These are phyloP conservation scores for Macrophomina tecta DNA, from an alignment of 2,329 filamentous ascomycete species.

Conservation along the genomic window DNA sequence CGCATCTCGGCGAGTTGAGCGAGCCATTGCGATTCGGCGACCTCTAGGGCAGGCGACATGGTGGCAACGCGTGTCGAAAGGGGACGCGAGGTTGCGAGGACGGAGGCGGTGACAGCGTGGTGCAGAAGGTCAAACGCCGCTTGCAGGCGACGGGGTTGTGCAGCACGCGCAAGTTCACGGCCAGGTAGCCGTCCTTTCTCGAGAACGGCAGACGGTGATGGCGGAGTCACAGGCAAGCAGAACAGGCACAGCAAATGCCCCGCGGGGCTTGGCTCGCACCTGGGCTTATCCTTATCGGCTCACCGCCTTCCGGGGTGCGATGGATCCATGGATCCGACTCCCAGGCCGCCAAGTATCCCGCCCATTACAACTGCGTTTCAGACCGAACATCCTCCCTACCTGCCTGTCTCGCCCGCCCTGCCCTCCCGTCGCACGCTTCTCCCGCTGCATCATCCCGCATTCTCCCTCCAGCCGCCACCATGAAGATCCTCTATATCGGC, in stretches of 20 bases:
- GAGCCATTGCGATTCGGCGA: slow-evolving; percentile 74
- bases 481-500: slow-evolving; percentile 89
- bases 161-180: background rate
- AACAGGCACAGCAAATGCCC: background rate
- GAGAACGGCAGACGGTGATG: background rate
- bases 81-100: background rate
- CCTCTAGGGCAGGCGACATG: slow-evolving; percentile 49
- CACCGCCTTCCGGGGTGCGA: slow-evolving; percentile 15
- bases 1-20: slow-evolving; percentile 86
- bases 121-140: background rate
- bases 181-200: background rate
- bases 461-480: slow-evolving; percentile 51
- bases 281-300: background rate
- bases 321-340: slow-evolving; percentile 1
- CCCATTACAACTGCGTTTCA: slow-evolving; percentile 24
- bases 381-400: slow-evolving; percentile 24
- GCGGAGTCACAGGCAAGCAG: background rate
- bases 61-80: background rate
- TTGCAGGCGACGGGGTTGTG: background rate
- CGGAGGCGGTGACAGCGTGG: background rate
- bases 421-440: background rate
- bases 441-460: background rate
- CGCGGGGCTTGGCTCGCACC: background rate
- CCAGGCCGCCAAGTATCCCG: slow-evolving; percentile 22
- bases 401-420: background rate